Evolutionary conservation across 345 rosid species (phyloP), one percentile per base, ranked within the genome.

Genomic region (Populus deltoides): DNA sequence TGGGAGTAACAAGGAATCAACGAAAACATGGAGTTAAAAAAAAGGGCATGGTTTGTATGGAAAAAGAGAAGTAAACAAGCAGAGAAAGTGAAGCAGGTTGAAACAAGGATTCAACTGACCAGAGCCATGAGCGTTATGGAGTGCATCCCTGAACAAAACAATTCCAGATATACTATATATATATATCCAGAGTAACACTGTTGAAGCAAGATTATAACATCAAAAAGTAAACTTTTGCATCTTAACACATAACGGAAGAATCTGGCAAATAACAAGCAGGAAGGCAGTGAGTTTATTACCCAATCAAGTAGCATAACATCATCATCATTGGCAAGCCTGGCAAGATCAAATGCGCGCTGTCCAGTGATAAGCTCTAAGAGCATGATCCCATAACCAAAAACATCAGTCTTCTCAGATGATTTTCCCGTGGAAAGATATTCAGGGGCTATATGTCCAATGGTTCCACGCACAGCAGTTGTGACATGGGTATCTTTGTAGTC

Each of bases 401-500:
- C 83, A 72, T 81, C 83, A 72, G 83, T 81, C 65, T 81, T 81
- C 77, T 81, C 83, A 1, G 83, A 81, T 51, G 83, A 81, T 47
- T 81, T 81, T 27, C 83, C 83, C 1, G 83, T 81, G 16, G 83
- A 81, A 49, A 81, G 83, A 72, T 81, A 81, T 66, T 81, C 83
- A 12, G 83, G 83, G 24, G 83, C 83, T 51, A 81, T 81, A 76
- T 81, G 83, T 25, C 83, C 83, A 29, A 81, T 81, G 20, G 83
- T 81, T 31, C 83, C 83, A 29, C 83, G 79, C 10, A 81, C 83
- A 51, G 83, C 83, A 22, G 83, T 81, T n/a, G 83, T 81, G n/a
- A 81, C 83, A 81, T 81, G 83, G 20, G 83, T 81, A 66, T 81
- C 83, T 70, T 81, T 81, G 63, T 81, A 81, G 72, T 81, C 83